Evolutionary conservation across 2,329 filamentous ascomycete genomes (phyloP).

Genomic region (Xylaria sp.): DNA sequence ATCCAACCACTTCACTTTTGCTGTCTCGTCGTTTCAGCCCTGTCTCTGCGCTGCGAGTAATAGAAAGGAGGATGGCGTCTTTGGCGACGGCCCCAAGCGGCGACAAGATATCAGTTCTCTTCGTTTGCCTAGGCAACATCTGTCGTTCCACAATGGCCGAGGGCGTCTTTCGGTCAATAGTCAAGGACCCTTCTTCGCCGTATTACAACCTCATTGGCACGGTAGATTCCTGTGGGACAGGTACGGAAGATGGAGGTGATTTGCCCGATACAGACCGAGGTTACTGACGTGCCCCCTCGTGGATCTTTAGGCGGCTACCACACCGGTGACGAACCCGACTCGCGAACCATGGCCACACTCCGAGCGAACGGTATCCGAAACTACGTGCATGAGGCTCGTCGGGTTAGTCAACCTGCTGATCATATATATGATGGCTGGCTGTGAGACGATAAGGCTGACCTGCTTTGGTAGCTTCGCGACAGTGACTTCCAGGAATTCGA

Average conservation of each 20-base stretch:
- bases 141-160: slow-evolving; percentile 96
- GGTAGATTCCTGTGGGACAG: slow-evolving; percentile 91
- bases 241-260: slow-evolving; percentile 48
- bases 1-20: background rate
- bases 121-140: slow-evolving; percentile 97
- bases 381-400: slow-evolving; percentile 81
- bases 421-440: too few relatives aligned
- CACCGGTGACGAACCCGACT: slow-evolving; percentile 78
- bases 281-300: slow-evolving; percentile 12
- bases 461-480: slow-evolving; percentile 58
- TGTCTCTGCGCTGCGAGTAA: background rate
- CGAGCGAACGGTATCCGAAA: slow-evolving; percentile 77
- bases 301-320: slow-evolving; percentile 77
- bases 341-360: slow-evolving; percentile 84
- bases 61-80: slow-evolving; percentile 23
- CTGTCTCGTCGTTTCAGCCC: background rate
- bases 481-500: slow-evolving; percentile 88
- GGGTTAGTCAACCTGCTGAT: slow-evolving; percentile 60
- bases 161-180: slow-evolving; percentile 84
- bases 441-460: slow-evolving; percentile 9
- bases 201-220: slow-evolving; percentile 69
- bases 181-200: slow-evolving; percentile 64
- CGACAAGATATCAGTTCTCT: slow-evolving; percentile 76
- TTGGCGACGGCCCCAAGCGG: slow-evolving; percentile 31
- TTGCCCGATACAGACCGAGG: background rate